These are phyloP conservation scores for Gryganskiella cystojenkinii DNA, from an alignment of 192 early-diverging fungal species.

Conservation along the genomic window DNA sequence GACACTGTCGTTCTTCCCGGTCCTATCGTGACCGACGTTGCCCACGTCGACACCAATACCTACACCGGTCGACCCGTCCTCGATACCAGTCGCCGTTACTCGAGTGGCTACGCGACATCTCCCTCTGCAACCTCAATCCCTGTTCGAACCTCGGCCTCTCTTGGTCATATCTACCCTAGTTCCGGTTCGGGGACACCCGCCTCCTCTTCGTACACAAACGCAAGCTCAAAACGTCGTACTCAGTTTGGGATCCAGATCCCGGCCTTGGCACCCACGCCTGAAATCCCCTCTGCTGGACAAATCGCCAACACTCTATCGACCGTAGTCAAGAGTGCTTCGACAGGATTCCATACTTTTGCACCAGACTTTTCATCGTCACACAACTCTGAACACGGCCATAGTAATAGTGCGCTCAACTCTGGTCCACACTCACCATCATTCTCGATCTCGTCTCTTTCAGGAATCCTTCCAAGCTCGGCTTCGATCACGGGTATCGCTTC, in stretches of 20 bases:
- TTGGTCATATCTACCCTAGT: constrained; percentile 7
- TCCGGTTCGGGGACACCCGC: background rate
- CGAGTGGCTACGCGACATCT: constrained; percentile 8
- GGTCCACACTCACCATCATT: constrained; percentile 34
- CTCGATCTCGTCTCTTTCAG: constrained; percentile 40
- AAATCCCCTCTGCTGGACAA: constrained; percentile 18
- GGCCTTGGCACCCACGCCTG: constrained; percentile 26
- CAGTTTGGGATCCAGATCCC: constrained; percentile 12
- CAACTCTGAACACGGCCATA: constrained; percentile 9
- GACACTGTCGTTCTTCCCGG: background rate
- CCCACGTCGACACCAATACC: constrained; percentile 26
- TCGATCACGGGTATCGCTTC: constrained; percentile 29
- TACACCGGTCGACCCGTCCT: constrained; percentile 33
- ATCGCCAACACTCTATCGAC: background rate
- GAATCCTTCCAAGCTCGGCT: constrained; percentile 30
- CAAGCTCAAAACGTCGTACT: constrained; percentile 20
- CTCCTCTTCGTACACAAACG: too few species aligned
- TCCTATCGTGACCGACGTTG: constrained; percentile 7
- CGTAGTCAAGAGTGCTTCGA: background rate
- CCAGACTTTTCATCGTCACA: constrained; percentile 18
- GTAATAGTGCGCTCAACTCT: background rate
- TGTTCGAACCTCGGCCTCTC: background rate
- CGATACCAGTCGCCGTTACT: constrained; percentile 30
- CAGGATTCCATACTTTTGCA: constrained; percentile 26
- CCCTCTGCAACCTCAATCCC: background rate